These are phyloP conservation scores for Helicocarpus griseus DNA, from an alignment of 2,329 filamentous ascomycete genomes.

Conservation along the genomic window DNA sequence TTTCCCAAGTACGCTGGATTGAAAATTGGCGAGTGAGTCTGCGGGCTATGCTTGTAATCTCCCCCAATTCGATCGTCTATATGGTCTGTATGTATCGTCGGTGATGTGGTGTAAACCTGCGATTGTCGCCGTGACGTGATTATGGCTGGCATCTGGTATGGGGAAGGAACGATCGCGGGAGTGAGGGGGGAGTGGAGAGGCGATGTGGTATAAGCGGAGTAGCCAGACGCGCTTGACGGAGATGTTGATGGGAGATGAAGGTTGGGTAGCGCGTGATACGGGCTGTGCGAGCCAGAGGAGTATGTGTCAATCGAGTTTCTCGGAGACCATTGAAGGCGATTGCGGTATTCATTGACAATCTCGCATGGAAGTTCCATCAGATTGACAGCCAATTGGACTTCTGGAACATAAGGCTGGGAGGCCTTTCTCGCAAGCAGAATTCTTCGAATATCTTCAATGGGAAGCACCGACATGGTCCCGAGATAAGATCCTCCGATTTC, in stretches of 20 bases:
- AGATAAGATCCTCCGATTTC: slow-evolving; percentile 86
- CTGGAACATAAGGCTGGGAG: slow-evolving; percentile 46
- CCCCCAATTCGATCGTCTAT: slow-evolving; percentile 22
- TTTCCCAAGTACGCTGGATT: slow-evolving; percentile 30
- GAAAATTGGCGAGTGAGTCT: slow-evolving; percentile 28
- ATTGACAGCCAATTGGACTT: slow-evolving; percentile 51
- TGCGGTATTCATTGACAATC: slow-evolving; percentile 58
- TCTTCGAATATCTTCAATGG: slow-evolving; percentile 77
- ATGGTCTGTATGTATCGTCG: slow-evolving; percentile 26
- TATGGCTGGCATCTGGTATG: slow-evolving; percentile 25
- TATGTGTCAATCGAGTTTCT: slow-evolving; percentile 29
- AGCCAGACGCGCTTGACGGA: slow-evolving; percentile 28
- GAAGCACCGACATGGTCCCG: slow-evolving; percentile 65
- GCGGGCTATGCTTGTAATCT: slow-evolving; percentile 22
- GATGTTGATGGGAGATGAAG: slow-evolving; percentile 25
- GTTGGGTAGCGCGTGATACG: slow-evolving; percentile 24
- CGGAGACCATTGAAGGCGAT: slow-evolving; percentile 54
- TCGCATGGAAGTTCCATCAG: slow-evolving; percentile 67
- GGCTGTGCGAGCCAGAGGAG: slow-evolving; percentile 27
- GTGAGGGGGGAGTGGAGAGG: slow-evolving; percentile 32
- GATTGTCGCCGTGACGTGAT: slow-evolving; percentile 27
- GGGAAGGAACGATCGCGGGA: slow-evolving; percentile 27
- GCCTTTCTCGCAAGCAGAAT: slow-evolving; percentile 62
- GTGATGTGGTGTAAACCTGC: slow-evolving; percentile 26
- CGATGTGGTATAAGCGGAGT: slow-evolving; percentile 30